phyloP scores from a whole-genome alignment of 75 land plant genomes.

The Isoetes taiwanensis region DNA sequence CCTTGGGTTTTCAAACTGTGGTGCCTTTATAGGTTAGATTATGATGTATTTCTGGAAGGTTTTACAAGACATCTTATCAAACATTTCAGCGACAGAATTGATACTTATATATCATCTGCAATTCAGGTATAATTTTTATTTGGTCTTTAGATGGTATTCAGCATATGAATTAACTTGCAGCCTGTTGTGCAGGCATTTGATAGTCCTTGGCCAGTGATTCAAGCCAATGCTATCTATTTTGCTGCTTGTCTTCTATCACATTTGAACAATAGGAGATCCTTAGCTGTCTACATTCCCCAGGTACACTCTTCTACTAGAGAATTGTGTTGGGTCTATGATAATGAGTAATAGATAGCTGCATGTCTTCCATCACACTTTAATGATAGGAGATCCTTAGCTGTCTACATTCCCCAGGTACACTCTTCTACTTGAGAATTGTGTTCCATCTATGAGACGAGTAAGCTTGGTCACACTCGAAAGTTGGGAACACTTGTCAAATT shows the following conservation, averaged over 20 bases:
- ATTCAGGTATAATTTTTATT: conserved; percentile 43
- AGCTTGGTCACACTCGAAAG: too few relatives aligned
- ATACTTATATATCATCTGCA: conserved; percentile 48
- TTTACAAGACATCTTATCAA: conserved; percentile 46
- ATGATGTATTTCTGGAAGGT: conserved; percentile 69
- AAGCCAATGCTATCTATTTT: conserved; percentile 86
- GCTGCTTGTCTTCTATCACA: conserved; percentile 52
- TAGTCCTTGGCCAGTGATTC: conserved; percentile 74
- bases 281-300: neutral
- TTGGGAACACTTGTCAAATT: too few relatives aligned
- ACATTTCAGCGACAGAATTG: conserved; percentile 35
- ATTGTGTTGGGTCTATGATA: neutral
- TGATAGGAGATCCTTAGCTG: conserved; percentile 42
- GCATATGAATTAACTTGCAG: neutral
- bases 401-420: conserved; percentile 53
- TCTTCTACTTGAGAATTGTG: too few relatives aligned
- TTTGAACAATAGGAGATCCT: neutral
- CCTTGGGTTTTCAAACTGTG: neutral
- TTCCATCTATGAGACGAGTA: too few relatives aligned
- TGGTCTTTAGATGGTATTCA: neutral
- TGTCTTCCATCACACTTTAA: conserved; percentile 6
- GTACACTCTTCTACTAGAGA: neutral
- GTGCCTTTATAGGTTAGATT: conserved; percentile 43
- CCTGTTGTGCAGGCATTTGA: conserved; percentile 59
- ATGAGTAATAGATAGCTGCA: neutral